Conservation (phyloP, 1,284 basidiomycete genomes). For the Somion occarium region DNA sequence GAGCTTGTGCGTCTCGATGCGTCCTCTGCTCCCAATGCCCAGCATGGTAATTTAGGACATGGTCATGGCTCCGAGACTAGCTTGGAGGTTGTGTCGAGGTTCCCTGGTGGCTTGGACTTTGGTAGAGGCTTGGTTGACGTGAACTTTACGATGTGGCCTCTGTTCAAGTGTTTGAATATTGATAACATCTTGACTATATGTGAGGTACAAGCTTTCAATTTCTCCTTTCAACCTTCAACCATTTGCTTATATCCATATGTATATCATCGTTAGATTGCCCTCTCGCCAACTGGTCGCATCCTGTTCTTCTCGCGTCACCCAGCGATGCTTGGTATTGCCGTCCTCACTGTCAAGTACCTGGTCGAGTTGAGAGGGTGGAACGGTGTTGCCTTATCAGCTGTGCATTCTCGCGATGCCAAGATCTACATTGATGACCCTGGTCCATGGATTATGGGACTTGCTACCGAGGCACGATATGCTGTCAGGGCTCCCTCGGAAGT, state of each 20-base stretch:
- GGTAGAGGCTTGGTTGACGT: slow-evolving; percentile 80
- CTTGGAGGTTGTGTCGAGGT: slow-evolving; percentile 79
- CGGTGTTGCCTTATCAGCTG: slow-evolving; percentile 79
- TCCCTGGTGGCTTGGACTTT: slow-evolving; percentile 82
- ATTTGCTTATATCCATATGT: background rate
- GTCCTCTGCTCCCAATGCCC: slow-evolving; percentile 36
- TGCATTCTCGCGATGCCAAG: slow-evolving; percentile 87
- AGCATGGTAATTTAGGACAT: slow-evolving; percentile 16
- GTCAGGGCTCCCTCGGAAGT: slow-evolving; percentile 76
- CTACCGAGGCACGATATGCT: slow-evolving; percentile 82
- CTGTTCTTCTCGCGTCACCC: slow-evolving; percentile 90
- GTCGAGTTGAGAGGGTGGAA: slow-evolving; percentile 94
- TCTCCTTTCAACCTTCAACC: background rate
- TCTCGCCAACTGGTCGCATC: slow-evolving; percentile 89
- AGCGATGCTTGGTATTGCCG: slow-evolving; percentile 87
- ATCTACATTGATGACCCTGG: slow-evolving; percentile 87
- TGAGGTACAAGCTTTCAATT: slow-evolving; percentile 52
- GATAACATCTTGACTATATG: slow-evolving; percentile 93
- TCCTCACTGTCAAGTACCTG: slow-evolving; percentile 86
- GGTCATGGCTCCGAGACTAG: slow-evolving; percentile 47
- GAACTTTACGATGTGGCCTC: slow-evolving; percentile 95
- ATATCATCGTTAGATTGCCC: slow-evolving; percentile 60
- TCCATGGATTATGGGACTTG: slow-evolving; percentile 91
- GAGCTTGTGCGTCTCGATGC: slow-evolving; percentile 82
- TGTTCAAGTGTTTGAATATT: slow-evolving; percentile 92